These are phyloP conservation scores for Pichia phayaonensis DNA, from an alignment of 805 yeast genomes.

Conservation along the genomic window DNA sequence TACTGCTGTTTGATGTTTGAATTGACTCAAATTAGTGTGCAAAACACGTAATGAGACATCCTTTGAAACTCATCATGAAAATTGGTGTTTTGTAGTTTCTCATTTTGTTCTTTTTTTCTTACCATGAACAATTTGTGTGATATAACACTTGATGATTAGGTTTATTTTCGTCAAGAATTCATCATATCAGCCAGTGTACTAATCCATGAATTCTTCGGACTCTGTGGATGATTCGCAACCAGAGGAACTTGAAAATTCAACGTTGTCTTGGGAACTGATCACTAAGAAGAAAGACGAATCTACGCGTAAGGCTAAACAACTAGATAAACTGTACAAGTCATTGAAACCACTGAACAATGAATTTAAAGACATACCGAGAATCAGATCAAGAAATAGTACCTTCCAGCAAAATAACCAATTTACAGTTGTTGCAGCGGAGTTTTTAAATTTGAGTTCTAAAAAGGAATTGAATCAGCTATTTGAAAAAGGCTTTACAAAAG, in stretches of 20 bases:
- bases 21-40: no score
- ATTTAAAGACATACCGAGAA: constrained; percentile 11
- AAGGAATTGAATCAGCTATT: constrained; percentile 20
- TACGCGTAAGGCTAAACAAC: constrained; percentile 10
- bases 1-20: no score
- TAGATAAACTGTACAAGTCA: constrained; percentile 6
- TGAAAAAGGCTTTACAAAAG: constrained; percentile 18
- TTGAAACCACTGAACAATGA: constrained; percentile 17
- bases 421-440: constrained; percentile 28
- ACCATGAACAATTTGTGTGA: no score
- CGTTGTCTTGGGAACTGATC: constrained; percentile 4
- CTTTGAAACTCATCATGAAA: background rate
- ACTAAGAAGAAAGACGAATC: background rate
- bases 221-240: constrained; percentile 4
- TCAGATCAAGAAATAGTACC: constrained; percentile 17
- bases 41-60: background rate
- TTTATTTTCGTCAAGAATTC: no score
- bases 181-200: no score
- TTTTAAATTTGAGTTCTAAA: constrained; percentile 22
- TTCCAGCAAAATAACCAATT: constrained; percentile 29
- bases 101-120: background rate
- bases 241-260: background rate
- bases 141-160: no score
- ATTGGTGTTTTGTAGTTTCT: background rate
- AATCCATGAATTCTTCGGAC: background rate